Percentiles rank a stretch among this genome's conserved stretches.
These are phyloP conservation scores for Pholiota microspora DNA, from an alignment of 768 basidiomycete species.

Conservation along the genomic window DNA sequence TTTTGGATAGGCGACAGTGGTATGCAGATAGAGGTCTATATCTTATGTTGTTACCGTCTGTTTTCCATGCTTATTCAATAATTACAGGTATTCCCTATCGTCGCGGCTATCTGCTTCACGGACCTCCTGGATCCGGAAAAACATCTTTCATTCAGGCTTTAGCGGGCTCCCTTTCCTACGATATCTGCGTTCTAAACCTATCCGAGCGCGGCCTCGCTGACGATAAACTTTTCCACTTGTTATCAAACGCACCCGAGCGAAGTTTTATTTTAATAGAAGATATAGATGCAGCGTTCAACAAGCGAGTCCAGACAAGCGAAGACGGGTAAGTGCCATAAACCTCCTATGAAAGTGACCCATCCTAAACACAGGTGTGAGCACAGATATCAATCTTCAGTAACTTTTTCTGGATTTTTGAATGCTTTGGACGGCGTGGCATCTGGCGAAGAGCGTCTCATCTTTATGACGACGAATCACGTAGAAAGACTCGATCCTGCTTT, in stretches of 20 bases:
- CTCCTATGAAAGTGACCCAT: not conserved
- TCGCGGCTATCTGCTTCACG: slow-evolving; percentile 91
- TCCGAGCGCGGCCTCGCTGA: slow-evolving; percentile 95
- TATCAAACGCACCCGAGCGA: slow-evolving; percentile 90
- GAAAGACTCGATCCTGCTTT: slow-evolving; percentile 89
- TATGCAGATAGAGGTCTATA: slow-evolving; percentile 90
- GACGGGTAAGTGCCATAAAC: slow-evolving; percentile 68
- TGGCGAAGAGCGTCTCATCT: slow-evolving; percentile 96
- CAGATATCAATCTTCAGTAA: slow-evolving; percentile 93
- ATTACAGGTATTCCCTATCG: slow-evolving; percentile 92
- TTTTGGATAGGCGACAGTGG: slow-evolving; percentile 85
- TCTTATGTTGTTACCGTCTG: slow-evolving; percentile 33
- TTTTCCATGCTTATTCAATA: not conserved
- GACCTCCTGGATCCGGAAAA: slow-evolving; percentile 97
- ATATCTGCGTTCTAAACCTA: slow-evolving; percentile 94
- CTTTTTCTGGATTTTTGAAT: slow-evolving; percentile 97
- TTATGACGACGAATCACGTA: slow-evolving; percentile 98
- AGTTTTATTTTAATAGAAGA: slow-evolving; percentile 97
- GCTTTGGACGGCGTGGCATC: slow-evolving; percentile 97
- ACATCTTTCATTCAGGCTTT: slow-evolving; percentile 98
- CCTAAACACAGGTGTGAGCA: not conserved
- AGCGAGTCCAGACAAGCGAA: slow-evolving; percentile 84
- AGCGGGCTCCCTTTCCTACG: slow-evolving; percentile 88
- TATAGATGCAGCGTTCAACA: slow-evolving; percentile 95
- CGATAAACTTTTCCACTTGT: slow-evolving; percentile 91